These are phyloP conservation scores for Chenopodium album DNA, from an alignment of 148 eudicot species.

Conservation along the genomic window DNA sequence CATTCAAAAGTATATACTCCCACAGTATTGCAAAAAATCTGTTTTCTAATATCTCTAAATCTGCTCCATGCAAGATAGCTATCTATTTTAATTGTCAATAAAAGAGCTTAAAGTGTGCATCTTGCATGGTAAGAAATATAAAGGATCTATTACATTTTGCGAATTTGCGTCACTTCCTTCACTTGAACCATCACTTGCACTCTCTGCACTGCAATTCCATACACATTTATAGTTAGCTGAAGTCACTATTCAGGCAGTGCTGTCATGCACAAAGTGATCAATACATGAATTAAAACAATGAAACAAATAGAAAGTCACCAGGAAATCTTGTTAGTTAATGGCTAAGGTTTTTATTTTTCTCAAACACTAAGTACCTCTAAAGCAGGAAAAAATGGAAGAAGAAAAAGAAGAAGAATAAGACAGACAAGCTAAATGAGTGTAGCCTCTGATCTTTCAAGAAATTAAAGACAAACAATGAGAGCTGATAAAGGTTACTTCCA, in stretches of 20 bases:
- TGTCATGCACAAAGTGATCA: neutral
- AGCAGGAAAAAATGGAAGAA: neutral
- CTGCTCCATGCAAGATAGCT: neutral
- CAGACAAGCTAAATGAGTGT: neutral
- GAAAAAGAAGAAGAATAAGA: too few species aligned
- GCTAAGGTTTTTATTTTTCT: too few species aligned
- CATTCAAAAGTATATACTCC: neutral
- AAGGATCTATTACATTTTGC: constrained; percentile 65
- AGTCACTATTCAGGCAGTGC: neutral
- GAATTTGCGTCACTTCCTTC: constrained; percentile 96
- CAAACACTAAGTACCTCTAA: neutral
- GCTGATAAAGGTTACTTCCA: neutral
- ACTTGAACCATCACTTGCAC: constrained; percentile 92
- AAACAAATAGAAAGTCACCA: neutral
- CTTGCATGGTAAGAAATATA: neutral
- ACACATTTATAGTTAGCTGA: constrained; percentile 16
- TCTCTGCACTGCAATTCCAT: constrained; percentile 65
- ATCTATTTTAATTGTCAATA: neutral
- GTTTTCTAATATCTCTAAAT: neutral
- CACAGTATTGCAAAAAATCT: neutral
- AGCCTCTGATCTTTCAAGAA: neutral
- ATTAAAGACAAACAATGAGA: neutral
- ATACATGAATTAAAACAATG: neutral
- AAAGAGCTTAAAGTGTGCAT: neutral
- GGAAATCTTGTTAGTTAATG: too few species aligned